Evolutionary conservation across 2,329 filamentous ascomycete species (phyloP).

Genomic region (Scolecobasidium constrictum): DNA sequence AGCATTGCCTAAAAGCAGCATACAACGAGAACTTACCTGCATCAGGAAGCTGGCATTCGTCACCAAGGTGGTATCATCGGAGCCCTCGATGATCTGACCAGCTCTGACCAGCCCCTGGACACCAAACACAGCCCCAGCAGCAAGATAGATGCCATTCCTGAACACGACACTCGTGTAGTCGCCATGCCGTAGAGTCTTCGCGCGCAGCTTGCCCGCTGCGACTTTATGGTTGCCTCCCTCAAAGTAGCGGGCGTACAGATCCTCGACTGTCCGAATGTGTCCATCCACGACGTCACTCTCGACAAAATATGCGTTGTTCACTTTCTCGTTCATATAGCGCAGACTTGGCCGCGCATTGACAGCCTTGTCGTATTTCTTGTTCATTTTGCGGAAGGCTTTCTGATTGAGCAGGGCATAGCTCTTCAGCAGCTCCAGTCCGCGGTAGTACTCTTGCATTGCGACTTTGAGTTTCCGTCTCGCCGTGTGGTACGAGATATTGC

Average conservation of each 20-base stretch:
- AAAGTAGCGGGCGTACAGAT: slow-evolving; percentile 90
- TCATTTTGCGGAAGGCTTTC: slow-evolving; percentile 92
- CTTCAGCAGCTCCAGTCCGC: slow-evolving; percentile 82
- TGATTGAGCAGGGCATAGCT: slow-evolving; percentile 83
- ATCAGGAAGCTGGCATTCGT: slow-evolving; percentile 43
- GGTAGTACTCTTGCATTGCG: slow-evolving; percentile 87
- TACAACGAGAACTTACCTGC: slow-evolving; percentile 36
- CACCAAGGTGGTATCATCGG: slow-evolving; percentile 15
- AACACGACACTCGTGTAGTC: slow-evolving; percentile 50
- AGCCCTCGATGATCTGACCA: slow-evolving; percentile 18
- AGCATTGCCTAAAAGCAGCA: not conserved
- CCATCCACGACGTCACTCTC: slow-evolving; percentile 75
- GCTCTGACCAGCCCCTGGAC: slow-evolving; percentile 33
- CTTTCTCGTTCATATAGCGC: slow-evolving; percentile 82
- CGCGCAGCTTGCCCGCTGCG: slow-evolving; percentile 75
- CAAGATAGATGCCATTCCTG: slow-evolving; percentile 40
- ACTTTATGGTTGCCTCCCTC: slow-evolving; percentile 89
- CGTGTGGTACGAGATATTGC: slow-evolving; percentile 66
- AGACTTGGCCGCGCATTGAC: slow-evolving; percentile 66
- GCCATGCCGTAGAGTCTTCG: slow-evolving; percentile 48
- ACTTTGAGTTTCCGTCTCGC: slow-evolving; percentile 88
- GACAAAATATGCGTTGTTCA: slow-evolving; percentile 85
- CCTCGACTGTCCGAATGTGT: slow-evolving; percentile 72
- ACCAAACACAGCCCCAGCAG: slow-evolving; percentile 31
- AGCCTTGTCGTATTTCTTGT: slow-evolving; percentile 97